Evolutionary conservation across 2,329 filamentous ascomycete species (phyloP).

Genomic region (Fusarium globosum): DNA sequence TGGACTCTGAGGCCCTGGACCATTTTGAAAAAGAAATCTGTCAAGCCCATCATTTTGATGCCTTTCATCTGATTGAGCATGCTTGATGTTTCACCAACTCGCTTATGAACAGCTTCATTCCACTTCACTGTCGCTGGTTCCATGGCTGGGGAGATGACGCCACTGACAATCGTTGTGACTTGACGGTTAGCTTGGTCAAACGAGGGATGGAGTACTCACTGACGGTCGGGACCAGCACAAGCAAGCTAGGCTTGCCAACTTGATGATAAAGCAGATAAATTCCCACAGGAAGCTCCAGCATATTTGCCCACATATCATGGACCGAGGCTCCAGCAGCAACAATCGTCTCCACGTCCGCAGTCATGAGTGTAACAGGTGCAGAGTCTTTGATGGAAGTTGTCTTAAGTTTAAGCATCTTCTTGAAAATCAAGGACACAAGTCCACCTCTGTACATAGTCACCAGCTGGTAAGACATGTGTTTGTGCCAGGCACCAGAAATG

Average conservation of each 20-base stretch:
- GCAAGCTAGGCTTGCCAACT: conserved; percentile 47
- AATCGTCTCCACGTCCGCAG: conserved; percentile 56
- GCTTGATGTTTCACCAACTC: conserved; percentile 54
- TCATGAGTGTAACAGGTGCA: conserved; percentile 58
- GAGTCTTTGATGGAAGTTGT: conserved; percentile 49
- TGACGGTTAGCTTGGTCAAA: neutral
- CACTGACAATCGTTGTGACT: conserved; percentile 38
- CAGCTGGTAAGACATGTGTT: conserved; percentile 51
- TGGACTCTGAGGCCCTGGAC: conserved; percentile 51
- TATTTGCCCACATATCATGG: conserved; percentile 54
- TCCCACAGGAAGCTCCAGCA: conserved; percentile 52
- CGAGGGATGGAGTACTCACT: conserved; percentile 18
- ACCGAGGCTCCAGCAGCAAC: conserved; percentile 41
- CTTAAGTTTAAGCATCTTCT: conserved; percentile 54
- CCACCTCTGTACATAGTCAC: conserved; percentile 52
- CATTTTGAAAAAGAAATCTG: conserved; percentile 46
- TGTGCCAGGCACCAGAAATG: conserved; percentile 48
- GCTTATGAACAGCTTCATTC: conserved; percentile 54
- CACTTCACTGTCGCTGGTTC: conserved; percentile 52
- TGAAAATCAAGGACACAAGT: conserved; percentile 60
- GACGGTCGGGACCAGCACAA: conserved; percentile 45
- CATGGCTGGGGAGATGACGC: conserved; percentile 42
- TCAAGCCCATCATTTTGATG: conserved; percentile 58
- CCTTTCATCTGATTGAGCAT: conserved; percentile 56
- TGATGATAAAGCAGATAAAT: conserved; percentile 52